These are phyloP conservation scores for Morella rubra DNA, from an alignment of 306 rosid genomes.

Conservation along the genomic window DNA sequence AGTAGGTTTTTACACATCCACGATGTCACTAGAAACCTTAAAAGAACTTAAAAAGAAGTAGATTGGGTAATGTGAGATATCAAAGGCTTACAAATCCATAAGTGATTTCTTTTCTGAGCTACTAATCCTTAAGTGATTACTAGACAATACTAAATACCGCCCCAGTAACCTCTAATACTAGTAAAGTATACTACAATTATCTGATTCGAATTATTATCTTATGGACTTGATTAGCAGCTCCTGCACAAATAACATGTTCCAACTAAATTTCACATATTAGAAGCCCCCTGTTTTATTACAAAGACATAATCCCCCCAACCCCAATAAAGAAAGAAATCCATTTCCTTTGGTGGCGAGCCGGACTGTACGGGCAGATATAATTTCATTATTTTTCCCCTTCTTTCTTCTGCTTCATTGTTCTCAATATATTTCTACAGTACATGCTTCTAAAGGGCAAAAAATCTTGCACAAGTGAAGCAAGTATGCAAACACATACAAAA, in stretches of 20 bases:
- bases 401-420: background rate
- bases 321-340: background rate
- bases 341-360: background rate
- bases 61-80: background rate
- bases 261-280: background rate
- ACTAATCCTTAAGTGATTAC: no score
- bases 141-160: background rate
- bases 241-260: background rate
- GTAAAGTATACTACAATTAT: background rate
- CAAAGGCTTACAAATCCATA: background rate
- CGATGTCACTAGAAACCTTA: background rate
- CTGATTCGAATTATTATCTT: background rate
- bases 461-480: background rate
- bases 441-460: no score
- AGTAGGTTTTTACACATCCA: background rate
- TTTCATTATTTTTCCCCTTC: background rate
- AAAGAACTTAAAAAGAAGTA: background rate
- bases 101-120: background rate
- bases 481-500: background rate
- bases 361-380: background rate
- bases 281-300: background rate
- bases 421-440: background rate
- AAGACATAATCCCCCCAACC: background rate
- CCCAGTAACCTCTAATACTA: background rate
- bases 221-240: constrained; percentile 5